phyloP scores from a whole-genome alignment of 2,329 filamentous ascomycete genomes.

The Botrytis elliptica region DNA sequence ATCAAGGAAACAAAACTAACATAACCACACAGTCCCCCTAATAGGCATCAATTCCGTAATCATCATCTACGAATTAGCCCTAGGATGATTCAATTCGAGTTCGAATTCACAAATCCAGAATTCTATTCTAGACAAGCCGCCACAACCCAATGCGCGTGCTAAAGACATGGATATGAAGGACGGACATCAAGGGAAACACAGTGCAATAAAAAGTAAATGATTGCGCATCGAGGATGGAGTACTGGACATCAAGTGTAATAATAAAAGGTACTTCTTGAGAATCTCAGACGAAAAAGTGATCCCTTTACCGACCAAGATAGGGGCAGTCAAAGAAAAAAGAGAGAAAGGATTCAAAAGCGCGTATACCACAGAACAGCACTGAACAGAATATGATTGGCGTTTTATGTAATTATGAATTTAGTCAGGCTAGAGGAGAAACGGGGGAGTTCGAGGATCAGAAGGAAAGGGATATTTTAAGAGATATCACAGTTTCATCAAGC shows the following conservation, averaged over 20 bases:
- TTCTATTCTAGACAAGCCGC: neutral
- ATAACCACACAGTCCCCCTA: slow-evolving; percentile 64
- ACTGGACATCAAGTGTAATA: neutral
- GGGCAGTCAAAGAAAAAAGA: neutral
- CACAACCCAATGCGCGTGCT: neutral
- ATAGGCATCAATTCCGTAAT: slow-evolving; percentile 81
- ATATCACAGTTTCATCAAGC: neutral
- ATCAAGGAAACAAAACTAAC: neutral
- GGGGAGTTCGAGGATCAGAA: neutral
- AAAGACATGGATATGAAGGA: neutral
- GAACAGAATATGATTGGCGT: neutral
- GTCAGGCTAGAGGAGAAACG: neutral
- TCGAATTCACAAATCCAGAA: neutral
- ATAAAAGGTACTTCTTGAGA: neutral
- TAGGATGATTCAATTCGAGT: slow-evolving; percentile 52
- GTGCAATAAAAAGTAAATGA: neutral
- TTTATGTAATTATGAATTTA: neutral
- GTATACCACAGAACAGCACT: neutral
- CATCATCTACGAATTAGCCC: slow-evolving; percentile 76
- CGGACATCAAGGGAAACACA: neutral
- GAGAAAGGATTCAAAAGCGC: neutral
- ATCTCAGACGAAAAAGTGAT: too few relatives aligned
- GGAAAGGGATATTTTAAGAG: neutral
- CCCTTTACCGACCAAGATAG: neutral
- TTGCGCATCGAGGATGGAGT: neutral